Evolutionary conservation across 495 filamentous ascomycete species (phyloP), one percentile per base, ranked within the genome.

Genomic region (Xylaria longipes): DNA sequence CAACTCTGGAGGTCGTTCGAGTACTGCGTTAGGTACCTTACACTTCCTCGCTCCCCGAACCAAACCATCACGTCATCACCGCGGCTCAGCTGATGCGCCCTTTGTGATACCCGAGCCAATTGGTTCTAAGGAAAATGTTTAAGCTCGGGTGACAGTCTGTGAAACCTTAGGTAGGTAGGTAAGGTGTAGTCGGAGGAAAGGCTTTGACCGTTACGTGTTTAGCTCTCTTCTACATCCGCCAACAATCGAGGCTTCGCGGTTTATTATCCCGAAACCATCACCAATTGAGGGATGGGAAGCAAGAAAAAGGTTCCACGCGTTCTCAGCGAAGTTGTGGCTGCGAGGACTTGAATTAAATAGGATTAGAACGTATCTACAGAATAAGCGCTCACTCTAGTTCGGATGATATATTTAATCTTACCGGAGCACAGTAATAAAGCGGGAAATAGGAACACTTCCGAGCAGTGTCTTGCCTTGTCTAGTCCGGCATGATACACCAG

Each of bases 11-110:
- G n/a, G n/a, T n/a, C n/a, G n/a, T n/a, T n/a, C n/a, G n/a, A n/a
- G n/a, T n/a, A n/a, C n/a, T n/a, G n/a, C 14, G 15, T 20, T 45
- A 8, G 41, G n/a, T 60, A 39, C n/a, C n/a, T n/a, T 37, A 60
- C 57, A 7, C 29, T 50, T 50, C 45, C 45, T 35, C 65, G 41
- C 46, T 48, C 35, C 27, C 39, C 29, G 1, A 67, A 29, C 33
- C 35, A 35, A 67, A 5, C 33, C 65, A 58, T 68, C 66, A 25
- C 66, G 48, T 58, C 65, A 41, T 57, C 8, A 14, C 65, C 35
- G 45, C 57, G 57, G 17, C 46, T 64, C 68, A 64, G 68, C 68
- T 56, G 58, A 70, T 70, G 33, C 46, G 14, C 27, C 58, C n/a
- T n/a, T 64, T 41, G 37, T 45, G 17, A 0, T 58, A 45, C 48